Conservation (phyloP, 371 early-diverging fungal species). For the Lichtheimia ornata region DNA sequence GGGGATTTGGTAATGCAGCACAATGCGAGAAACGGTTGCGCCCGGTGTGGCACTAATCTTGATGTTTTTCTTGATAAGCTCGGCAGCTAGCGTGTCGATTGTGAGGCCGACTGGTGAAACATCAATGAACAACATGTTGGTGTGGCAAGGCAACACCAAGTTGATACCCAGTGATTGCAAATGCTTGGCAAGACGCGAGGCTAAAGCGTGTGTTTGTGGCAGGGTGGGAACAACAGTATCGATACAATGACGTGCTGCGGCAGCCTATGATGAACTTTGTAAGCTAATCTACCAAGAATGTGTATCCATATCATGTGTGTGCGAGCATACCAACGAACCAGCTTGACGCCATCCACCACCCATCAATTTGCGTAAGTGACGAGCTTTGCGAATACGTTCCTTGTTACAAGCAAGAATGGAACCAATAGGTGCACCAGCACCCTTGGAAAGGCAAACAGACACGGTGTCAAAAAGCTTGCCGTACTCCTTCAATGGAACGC, state of each 20-base stretch:
- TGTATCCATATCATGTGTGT: neutral
- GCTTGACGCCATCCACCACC: conserved; percentile 94
- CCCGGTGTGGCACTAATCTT: conserved; percentile 53
- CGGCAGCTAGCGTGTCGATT: conserved; percentile 51
- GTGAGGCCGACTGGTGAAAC: conserved; percentile 33
- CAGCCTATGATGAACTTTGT: conserved; percentile 42
- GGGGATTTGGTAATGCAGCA: conserved; percentile 78
- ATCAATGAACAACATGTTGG: conserved; percentile 88
- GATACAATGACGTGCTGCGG: conserved; percentile 76
- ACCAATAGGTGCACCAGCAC: conserved; percentile 90
- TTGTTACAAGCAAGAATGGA: conserved; percentile 73
- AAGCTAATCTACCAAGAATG: neutral
- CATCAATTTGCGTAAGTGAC: conserved; percentile 85
- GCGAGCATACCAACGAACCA: conserved; percentile 54
- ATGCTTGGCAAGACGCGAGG: conserved; percentile 59
- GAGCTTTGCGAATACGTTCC: conserved; percentile 71
- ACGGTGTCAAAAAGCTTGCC: conserved; percentile 78
- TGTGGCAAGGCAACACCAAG: conserved; percentile 69
- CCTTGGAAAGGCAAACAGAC: conserved; percentile 89
- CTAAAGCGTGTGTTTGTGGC: conserved; percentile 65
- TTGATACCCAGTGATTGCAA: conserved; percentile 62
- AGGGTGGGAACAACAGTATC: conserved; percentile 66
- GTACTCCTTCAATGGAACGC: conserved; percentile 68
- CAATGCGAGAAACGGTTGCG: conserved; percentile 58
- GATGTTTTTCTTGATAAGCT: conserved; percentile 51